Conservation (phyloP, 805 yeast genomes). For the Diddensiella caesifluorescens region DNA sequence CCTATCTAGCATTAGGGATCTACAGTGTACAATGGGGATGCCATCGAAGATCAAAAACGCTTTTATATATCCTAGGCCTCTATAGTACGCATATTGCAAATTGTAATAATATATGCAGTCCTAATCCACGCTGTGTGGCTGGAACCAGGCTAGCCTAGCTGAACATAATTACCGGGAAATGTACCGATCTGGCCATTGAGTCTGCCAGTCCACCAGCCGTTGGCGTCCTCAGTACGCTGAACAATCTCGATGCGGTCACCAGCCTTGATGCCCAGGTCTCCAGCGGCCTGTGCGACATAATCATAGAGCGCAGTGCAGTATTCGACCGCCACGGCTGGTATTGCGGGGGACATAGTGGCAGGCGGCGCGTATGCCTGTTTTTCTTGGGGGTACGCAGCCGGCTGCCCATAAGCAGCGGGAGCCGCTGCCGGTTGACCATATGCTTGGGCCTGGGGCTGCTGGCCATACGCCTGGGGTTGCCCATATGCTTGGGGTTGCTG, state of each 20-base stretch:
- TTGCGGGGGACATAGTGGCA: slow-evolving; percentile 32
- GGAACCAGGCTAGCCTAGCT: slow-evolving; percentile 44
- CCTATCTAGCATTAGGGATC: no score
- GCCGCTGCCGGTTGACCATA: slow-evolving; percentile 24
- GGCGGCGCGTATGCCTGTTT: slow-evolving; percentile 23
- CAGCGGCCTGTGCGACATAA: slow-evolving; percentile 86
- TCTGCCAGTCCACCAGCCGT: slow-evolving; percentile 98
- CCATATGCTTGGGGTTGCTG: slow-evolving; percentile 17
- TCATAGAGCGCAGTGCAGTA: slow-evolving; percentile 85
- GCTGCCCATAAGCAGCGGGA: slow-evolving; percentile 20
- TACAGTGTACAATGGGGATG: no score
- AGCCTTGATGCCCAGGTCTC: slow-evolving; percentile 82
- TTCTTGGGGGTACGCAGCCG: slow-evolving; percentile 25
- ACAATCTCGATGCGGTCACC: slow-evolving; percentile 83
- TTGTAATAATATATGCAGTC: no score
- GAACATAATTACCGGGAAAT: slow-evolving; percentile 96
- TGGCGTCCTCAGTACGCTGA: slow-evolving; percentile 73
- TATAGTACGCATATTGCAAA: no score
- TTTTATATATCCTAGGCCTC: no score
- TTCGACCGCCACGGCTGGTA: slow-evolving; percentile 33
- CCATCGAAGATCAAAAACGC: no score
- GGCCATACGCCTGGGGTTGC: slow-evolving; percentile 28
- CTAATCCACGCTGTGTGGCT: no score
- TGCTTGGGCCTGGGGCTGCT: slow-evolving; percentile 23
- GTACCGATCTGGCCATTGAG: slow-evolving; percentile 75